Evolutionary conservation across 2,329 filamentous ascomycete species (phyloP).

Genomic region (Cladosporium sp.): DNA sequence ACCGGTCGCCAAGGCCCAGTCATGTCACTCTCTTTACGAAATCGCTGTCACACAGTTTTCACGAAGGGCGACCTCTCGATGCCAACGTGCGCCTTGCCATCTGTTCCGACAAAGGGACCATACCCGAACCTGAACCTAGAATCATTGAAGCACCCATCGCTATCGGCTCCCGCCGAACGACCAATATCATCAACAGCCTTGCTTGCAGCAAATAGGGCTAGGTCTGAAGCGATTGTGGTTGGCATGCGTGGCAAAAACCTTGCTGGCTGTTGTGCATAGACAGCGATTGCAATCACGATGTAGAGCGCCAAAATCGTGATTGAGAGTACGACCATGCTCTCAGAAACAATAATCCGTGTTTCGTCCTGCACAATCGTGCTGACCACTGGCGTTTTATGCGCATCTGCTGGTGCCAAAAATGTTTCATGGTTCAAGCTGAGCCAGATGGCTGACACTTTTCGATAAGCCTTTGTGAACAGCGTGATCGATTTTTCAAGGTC

Average conservation of each 20-base stretch:
- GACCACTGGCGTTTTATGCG: neutral
- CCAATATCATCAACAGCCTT: conserved; percentile 37
- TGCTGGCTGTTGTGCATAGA: conserved; percentile 42
- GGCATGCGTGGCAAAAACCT: conserved; percentile 50
- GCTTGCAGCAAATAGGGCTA: conserved; percentile 49
- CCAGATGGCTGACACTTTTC: conserved; percentile 40
- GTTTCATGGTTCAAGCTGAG: conserved; percentile 40
- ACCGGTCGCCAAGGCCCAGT: too few species aligned
- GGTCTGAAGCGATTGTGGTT: conserved; percentile 45
- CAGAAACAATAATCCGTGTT: conserved; percentile 48
- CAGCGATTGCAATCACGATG: conserved; percentile 36
- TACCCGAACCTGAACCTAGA: conserved; percentile 39
- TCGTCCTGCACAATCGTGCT: conserved; percentile 26
- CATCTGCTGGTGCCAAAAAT: conserved; percentile 31
- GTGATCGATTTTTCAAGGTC: conserved; percentile 24
- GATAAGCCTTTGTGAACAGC: conserved; percentile 31
- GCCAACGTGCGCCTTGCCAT: conserved; percentile 47
- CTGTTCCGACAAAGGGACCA: conserved; percentile 46
- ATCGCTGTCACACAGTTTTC: neutral
- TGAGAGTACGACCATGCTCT: conserved; percentile 43
- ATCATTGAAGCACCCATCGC: neutral
- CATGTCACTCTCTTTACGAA: neutral
- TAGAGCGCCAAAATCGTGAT: conserved; percentile 44
- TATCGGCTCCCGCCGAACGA: neutral
- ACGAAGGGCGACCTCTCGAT: conserved; percentile 45